These are phyloP conservation scores for Podila clonocystis DNA, from an alignment of 192 early-diverging fungal species.

Conservation along the genomic window DNA sequence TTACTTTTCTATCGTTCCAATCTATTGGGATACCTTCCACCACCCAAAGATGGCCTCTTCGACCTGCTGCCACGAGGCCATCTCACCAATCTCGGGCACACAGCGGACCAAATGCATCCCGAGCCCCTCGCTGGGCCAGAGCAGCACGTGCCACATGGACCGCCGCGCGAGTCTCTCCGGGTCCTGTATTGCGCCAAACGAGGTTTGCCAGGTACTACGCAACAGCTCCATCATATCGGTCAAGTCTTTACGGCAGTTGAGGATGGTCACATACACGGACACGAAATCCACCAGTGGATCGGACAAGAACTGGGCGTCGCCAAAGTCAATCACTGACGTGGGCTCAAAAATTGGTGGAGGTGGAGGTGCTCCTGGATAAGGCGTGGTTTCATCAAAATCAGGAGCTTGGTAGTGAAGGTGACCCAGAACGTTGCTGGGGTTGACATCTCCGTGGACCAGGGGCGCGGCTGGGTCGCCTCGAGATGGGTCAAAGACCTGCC, in stretches of 20 bases:
- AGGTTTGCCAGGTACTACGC: conserved; percentile 18
- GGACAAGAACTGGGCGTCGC: conserved; percentile 22
- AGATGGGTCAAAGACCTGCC: conserved; percentile 27
- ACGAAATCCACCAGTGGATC: conserved; percentile 53
- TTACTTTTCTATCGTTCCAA: background rate
- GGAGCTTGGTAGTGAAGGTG: background rate
- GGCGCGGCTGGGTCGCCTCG: conserved; percentile 14
- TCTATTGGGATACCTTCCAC: conserved; percentile 15
- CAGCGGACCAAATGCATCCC: conserved; percentile 28
- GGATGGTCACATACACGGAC: conserved; percentile 38
- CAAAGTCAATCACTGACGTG: conserved; percentile 34
- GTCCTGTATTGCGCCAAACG: conserved; percentile 3
- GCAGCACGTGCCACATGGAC: conserved; percentile 52
- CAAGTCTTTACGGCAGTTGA: conserved; percentile 32
- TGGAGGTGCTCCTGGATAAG: background rate
- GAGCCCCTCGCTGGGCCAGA: conserved; percentile 52
- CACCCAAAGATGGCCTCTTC: conserved; percentile 47
- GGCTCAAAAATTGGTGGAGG: conserved; percentile 11
- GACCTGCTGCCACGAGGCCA: conserved; percentile 50
- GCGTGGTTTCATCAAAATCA: background rate
- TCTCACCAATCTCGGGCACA: conserved; percentile 46
- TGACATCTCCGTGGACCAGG: conserved; percentile 52
- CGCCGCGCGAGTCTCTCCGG: conserved; percentile 1
- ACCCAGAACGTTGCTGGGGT: conserved; percentile 49
- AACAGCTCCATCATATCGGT: background rate